These are phyloP conservation scores for Coffea humblotiana DNA, from an alignment of 305 asterid genomes.

Conservation along the genomic window DNA sequence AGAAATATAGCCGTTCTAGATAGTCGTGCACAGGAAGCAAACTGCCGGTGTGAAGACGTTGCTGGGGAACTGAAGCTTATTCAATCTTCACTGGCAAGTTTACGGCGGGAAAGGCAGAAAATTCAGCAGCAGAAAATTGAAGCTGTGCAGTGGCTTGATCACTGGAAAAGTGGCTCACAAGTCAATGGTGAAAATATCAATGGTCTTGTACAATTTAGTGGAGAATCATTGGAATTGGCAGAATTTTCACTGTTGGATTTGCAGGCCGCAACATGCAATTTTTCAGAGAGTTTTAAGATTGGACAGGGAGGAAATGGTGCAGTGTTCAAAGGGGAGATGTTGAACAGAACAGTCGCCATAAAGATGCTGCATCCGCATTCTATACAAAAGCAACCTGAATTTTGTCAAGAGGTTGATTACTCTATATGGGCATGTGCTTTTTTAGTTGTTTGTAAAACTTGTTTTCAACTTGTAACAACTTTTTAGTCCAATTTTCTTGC, in stretches of 20 bases:
- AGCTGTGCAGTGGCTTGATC: constrained; percentile 59
- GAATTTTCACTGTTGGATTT: constrained; percentile 62
- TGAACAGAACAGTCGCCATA: constrained; percentile 60
- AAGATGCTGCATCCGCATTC: constrained; percentile 60
- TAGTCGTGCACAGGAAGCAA: constrained; percentile 59
- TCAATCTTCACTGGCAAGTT: constrained; percentile 48
- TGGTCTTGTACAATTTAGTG: constrained; percentile 20
- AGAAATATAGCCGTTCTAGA: constrained; percentile 58
- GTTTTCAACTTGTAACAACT: background rate
- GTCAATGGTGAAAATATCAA: constrained; percentile 24
- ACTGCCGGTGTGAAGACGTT: constrained; percentile 50
- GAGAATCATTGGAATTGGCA: constrained; percentile 36
- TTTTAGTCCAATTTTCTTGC: background rate
- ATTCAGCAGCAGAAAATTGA: constrained; percentile 55
- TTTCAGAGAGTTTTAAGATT: constrained; percentile 74
- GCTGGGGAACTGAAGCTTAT: constrained; percentile 57
- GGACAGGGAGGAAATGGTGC: constrained; percentile 66
- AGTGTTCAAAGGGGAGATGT: constrained; percentile 78
- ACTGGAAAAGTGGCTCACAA: constrained; percentile 46
- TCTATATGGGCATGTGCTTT: background rate
- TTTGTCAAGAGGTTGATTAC: constrained; percentile 48
- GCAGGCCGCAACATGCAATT: constrained; percentile 71
- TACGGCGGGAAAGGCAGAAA: constrained; percentile 57
- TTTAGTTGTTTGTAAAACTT: background rate
- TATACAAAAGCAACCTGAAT: constrained; percentile 51